Evolutionary conservation across 2,329 filamentous ascomycete genomes (phyloP), one percentile per base, ranked within the genome.

Genomic region (Cladosporium sphaerospermum): DNA sequence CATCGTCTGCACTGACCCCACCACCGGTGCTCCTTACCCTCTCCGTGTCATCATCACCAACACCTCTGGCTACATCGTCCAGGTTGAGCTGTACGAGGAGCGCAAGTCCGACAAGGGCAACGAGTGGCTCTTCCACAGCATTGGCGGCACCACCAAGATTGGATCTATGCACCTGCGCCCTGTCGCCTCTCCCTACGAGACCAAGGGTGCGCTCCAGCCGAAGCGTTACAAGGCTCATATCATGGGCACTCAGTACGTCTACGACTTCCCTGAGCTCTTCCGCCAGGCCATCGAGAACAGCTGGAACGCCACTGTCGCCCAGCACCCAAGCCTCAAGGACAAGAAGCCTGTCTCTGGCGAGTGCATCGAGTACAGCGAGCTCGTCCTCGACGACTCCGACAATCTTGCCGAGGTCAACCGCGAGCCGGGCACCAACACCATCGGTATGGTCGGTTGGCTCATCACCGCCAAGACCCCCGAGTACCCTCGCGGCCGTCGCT

Each of bases 231-330:
- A 96, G 85, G 93, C 93, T 62, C 93, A 99, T 71, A 78, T 97
- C 57, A 96, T 99, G 91, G 93, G 93, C 59, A 99, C 93, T 28
- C 93, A 99, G 74, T 99, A 96, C 70, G 93, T 97, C 52, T 99
- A 99, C 71, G 93, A 99, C 73, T 99, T 99, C 86, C 93, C 93
- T 31, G 93, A 99, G 79, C 84, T 99, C 45, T 99, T 99, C 87
- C 84, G 93, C 67, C 93, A 97, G 74, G 90, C 93, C 42, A 89
- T 96, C 68, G 90, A 96, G 77, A 96, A 96, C 79, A 88, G 83
- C 73, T 99, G 93, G 93, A 75, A 77, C 67, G 85, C 85, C 70
- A 83, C 84, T 53, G 79, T 88, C 59, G 83, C 84, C 69, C 84
- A 85, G 69, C 84, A 92, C 64, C 79, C 89, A 9, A 77, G 79